These are phyloP conservation scores for Xylogone sp. DNA, from an alignment of 2,329 filamentous ascomycete genomes.

Conservation along the genomic window DNA sequence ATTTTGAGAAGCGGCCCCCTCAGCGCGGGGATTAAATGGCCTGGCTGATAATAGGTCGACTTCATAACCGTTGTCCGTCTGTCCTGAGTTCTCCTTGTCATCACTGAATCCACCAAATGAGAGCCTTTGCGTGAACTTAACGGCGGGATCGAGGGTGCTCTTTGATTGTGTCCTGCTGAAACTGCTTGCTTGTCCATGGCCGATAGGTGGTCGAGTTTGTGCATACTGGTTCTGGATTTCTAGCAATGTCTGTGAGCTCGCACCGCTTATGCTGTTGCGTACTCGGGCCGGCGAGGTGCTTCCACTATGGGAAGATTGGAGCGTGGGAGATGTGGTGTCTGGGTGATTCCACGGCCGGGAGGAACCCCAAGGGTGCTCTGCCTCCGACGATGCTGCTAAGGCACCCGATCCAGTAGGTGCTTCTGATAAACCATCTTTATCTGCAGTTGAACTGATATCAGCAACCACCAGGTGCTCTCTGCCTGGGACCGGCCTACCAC, in stretches of 20 bases:
- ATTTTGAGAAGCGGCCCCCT: constrained; percentile 36
- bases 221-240: constrained; percentile 39
- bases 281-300: constrained; percentile 57
- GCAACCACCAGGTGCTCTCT: constrained; percentile 11
- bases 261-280: constrained; percentile 42
- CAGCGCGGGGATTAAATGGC: constrained; percentile 10
- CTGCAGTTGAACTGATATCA: constrained; percentile 25
- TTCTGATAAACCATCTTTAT: constrained; percentile 39
- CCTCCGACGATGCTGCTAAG: constrained; percentile 64
- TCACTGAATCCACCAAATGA: constrained; percentile 21
- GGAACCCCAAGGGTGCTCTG: constrained; percentile 54
- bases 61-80: constrained; percentile 18
- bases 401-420: constrained; percentile 66
- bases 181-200: constrained; percentile 30
- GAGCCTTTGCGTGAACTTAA: constrained; percentile 32
- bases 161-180: constrained; percentile 31
- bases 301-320: constrained; percentile 41
- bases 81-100: constrained; percentile 26
- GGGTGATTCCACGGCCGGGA: constrained; percentile 53
- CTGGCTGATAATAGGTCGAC: constrained; percentile 16
- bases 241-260: constrained; percentile 28
- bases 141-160: constrained; percentile 41
- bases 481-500: constrained; percentile 38
- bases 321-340: constrained; percentile 40
- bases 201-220: constrained; percentile 41